Base-by-base conservation (phyloP, 2,329 filamentous ascomycete species). In the Endothia cerciana region DNA sequence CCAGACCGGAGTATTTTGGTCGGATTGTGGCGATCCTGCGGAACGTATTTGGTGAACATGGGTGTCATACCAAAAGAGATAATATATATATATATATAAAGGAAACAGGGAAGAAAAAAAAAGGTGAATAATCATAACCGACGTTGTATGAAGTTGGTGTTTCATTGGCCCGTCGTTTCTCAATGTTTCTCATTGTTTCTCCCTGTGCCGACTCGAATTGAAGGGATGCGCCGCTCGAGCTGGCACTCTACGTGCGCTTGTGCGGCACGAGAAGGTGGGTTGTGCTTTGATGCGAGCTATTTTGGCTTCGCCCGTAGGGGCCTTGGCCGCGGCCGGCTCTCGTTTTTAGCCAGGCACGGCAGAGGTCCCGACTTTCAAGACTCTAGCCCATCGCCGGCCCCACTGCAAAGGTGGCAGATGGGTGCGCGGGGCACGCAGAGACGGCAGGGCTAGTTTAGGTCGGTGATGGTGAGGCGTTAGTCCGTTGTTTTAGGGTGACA, bases 401-500 rank as follows among this genome's bases (percentile, higher is more conserved):
- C 25, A 28, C 15, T 7, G 47, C 47, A 49, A 11, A 17, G 47
- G 28, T 28, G 47, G 25, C 47, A 49, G 47, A 47, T 5, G 8
- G 25, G n/a, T n/a, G n/a, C 45, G 45, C n/a, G 8, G n/a, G 7
- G 17, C 43, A 10, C 43, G 43, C 43, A n/a, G 43, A 49, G 36
- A 28, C 25, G 47, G 47, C 47, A 28, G 47, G 25, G 25, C 47
- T 51, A 51, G 22, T 51, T 51, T 51, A 51, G 45, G 55, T 25
- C 58, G 51, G 43, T 40, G 62, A 67, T 67, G 62, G 51, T 67
- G 65, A 65, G 62, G 65, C 62, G 60, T 65, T 62, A 67, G 65
- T 62, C 41, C 64, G 33, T 51, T 61, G 15, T 62, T 47, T 63
- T 47, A n/a, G 60, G 17, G 49, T 49, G 51, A 25, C 51, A 63